Conservation (phyloP, 164 flowering plant species). For the Umbellularia californica region DNA sequence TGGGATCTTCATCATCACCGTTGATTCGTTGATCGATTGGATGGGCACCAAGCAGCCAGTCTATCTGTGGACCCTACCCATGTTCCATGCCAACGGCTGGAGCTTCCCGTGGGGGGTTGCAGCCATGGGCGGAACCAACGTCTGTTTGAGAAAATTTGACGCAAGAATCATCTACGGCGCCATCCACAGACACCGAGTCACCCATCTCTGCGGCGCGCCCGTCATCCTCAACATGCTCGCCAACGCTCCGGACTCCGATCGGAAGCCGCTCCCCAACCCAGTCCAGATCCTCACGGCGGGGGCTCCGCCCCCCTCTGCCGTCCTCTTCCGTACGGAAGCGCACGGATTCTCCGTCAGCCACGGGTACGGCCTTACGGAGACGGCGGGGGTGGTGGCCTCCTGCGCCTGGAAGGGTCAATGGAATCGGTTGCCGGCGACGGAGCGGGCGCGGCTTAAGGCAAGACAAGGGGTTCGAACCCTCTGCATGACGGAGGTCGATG, state of each 20-base stretch:
- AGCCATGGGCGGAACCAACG: slow-evolving; percentile 48
- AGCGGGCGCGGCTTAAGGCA: slow-evolving; percentile 40
- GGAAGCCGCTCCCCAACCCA: slow-evolving; percentile 17
- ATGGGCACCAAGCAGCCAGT: slow-evolving; percentile 30
- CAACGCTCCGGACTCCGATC: slow-evolving; percentile 15
- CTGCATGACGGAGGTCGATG: slow-evolving; percentile 30
- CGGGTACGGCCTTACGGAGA: slow-evolving; percentile 55
- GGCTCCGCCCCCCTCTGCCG: slow-evolving; percentile 47
- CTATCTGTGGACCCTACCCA: slow-evolving; percentile 52
- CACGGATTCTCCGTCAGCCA: slow-evolving; percentile 46
- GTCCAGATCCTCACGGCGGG: slow-evolving; percentile 49
- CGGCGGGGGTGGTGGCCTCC: slow-evolving; percentile 31
- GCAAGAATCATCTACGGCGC: slow-evolving; percentile 17
- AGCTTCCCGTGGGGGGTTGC: slow-evolving; percentile 51
- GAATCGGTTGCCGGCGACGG: slow-evolving; percentile 35
- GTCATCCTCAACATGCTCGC: slow-evolving; percentile 55
- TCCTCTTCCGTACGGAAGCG: slow-evolving; percentile 32
- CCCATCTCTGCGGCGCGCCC: slow-evolving; percentile 57
- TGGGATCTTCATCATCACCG: slow-evolving; percentile 26
- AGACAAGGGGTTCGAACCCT: slow-evolving; percentile 41
- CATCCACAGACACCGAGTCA: slow-evolving; percentile 29
- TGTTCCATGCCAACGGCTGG: slow-evolving; percentile 67
- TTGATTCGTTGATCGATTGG: slow-evolving; percentile 35
- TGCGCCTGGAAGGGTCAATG: slow-evolving; percentile 52
- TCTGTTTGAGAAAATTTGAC: slow-evolving; percentile 47